phyloP scores from a whole-genome alignment of 2,329 filamentous ascomycete species.

The Hawksworthiomyces lignivorus region DNA sequence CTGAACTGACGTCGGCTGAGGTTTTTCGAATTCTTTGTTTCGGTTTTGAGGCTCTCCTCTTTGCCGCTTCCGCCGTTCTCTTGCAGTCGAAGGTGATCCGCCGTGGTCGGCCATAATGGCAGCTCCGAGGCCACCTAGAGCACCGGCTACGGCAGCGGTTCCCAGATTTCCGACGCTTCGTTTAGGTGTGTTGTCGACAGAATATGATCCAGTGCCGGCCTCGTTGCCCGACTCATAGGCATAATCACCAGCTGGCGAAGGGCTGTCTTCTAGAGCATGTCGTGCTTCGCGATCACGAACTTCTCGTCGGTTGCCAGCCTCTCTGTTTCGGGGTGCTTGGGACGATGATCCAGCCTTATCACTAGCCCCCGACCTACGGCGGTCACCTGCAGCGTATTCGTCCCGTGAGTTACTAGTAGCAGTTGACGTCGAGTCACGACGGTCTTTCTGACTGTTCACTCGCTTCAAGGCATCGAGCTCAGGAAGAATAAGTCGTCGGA shows the following conservation, averaged over 20 bases:
- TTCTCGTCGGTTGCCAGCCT: constrained; percentile 30
- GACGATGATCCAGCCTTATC: constrained; percentile 34
- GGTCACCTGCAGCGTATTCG: constrained; percentile 46
- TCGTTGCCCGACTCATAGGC: constrained; percentile 32
- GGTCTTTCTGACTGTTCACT: constrained; percentile 72
- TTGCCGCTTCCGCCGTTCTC: constrained; percentile 44
- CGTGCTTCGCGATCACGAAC: constrained; percentile 46
- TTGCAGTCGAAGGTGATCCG: constrained; percentile 39
- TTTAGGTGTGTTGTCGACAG: constrained; percentile 37
- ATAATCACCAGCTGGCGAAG: constrained; percentile 23
- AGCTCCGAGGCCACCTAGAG: constrained; percentile 29
- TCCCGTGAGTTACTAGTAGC: constrained; percentile 48
- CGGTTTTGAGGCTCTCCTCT: constrained; percentile 45
- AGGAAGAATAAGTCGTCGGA: constrained; percentile 79
- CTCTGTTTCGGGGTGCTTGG: constrained; percentile 5
- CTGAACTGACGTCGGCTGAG: constrained; percentile 22
- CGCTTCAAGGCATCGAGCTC: constrained; percentile 88
- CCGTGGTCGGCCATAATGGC: constrained; percentile 27
- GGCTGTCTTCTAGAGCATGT: constrained; percentile 45
- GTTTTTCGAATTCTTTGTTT: constrained; percentile 34
- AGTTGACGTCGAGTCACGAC: constrained; percentile 57
- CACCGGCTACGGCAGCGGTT: constrained; percentile 35
- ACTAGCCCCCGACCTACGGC: constrained; percentile 52
- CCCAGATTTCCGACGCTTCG: constrained; percentile 36
- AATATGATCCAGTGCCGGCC: background rate